phyloP scores from a whole-genome alignment of 2,329 filamentous ascomycete genomes.

The Paraphoma chrysanthemicola region DNA sequence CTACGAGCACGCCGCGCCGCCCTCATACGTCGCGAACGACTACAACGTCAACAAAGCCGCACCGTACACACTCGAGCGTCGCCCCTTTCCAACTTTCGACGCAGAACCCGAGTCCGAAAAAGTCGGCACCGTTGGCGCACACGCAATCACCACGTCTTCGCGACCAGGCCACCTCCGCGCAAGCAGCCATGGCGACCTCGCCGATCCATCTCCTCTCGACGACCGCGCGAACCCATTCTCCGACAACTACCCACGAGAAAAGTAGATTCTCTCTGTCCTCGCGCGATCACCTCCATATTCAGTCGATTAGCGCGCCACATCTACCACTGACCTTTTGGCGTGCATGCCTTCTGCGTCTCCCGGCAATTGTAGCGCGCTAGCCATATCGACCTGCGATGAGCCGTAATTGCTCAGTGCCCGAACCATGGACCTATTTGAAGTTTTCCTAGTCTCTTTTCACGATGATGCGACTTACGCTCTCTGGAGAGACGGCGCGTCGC shows the following conservation, averaged over 20 bases:
- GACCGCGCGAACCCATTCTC: constrained; percentile 45
- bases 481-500: constrained; percentile 26
- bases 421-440: constrained; percentile 46
- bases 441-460: constrained; percentile 31
- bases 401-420: constrained; percentile 53
- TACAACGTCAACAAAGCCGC: constrained; percentile 54
- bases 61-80: constrained; percentile 54
- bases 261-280: constrained; percentile 4
- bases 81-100: constrained; percentile 52
- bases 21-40: constrained; percentile 50
- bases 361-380: constrained; percentile 21
- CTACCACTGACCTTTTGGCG: constrained; percentile 55
- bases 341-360: constrained; percentile 51
- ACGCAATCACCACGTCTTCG: constrained; percentile 50
- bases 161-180: constrained; percentile 53
- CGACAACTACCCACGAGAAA: constrained; percentile 30
- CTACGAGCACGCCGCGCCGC: constrained; percentile 46
- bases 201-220: constrained; percentile 51
- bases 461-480: constrained; percentile 46
- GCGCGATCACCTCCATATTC: background rate
- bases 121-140: constrained; percentile 52
- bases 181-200: constrained; percentile 55
- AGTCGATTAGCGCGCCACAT: constrained; percentile 43
- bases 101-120: constrained; percentile 48
- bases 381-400: constrained; percentile 44